Evolutionary conservation across 225 moss, liverwort and hornwort genomes (phyloP).

Genomic region (Marchantia paleacea): DNA sequence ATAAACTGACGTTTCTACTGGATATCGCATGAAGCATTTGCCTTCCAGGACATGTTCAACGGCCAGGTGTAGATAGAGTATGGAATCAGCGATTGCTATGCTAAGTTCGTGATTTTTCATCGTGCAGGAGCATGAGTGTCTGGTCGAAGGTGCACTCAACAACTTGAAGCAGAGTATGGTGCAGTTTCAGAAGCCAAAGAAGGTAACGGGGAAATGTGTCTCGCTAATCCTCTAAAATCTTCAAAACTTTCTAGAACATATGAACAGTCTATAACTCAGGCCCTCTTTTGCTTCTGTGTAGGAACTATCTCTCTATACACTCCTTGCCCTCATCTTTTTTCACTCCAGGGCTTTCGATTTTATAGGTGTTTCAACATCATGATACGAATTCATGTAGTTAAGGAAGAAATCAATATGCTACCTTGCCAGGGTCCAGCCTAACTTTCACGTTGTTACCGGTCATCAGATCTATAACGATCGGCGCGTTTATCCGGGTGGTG

Average conservation of each 20-base stretch:
- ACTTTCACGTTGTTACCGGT: not conserved
- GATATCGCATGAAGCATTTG: too few species aligned
- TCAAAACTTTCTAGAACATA: not conserved
- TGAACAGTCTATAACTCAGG: not conserved
- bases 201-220: constrained; percentile 33
- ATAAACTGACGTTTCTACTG: too few species aligned
- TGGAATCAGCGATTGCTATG: too few species aligned
- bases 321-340: too few species aligned
- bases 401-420: not conserved
- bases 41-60: too few species aligned
- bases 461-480: constrained; percentile 85
- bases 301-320: too few species aligned
- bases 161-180: constrained; percentile 99
- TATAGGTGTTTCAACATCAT: too few species aligned
- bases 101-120: not conserved
- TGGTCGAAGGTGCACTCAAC: constrained; percentile 96
- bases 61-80: too few species aligned
- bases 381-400: too few species aligned
- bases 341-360: not conserved
- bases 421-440: not conserved
- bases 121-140: constrained; percentile 84
- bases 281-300: too few species aligned
- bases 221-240: not conserved
- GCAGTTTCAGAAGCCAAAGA: constrained; percentile 98
- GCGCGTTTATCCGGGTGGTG: constrained; percentile 94